These are phyloP conservation scores for Leccinum variicolor DNA, from an alignment of 768 basidiomycete species.

Conservation along the genomic window DNA sequence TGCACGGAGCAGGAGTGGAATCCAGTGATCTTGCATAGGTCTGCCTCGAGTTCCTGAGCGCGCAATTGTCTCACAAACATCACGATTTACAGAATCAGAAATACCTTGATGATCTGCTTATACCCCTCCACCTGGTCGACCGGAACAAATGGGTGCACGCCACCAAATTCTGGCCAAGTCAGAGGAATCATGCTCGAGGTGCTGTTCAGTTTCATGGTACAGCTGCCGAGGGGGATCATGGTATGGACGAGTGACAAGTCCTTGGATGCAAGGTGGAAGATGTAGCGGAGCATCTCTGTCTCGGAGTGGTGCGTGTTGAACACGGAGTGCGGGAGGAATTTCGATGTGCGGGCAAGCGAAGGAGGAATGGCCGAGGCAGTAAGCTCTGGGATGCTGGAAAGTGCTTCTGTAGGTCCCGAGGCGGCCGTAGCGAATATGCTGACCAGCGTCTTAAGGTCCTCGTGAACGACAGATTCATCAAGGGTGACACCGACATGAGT, in stretches of 20 bases:
- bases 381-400: slow-evolving; percentile 47
- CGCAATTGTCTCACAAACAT: slow-evolving; percentile 4
- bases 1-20: slow-evolving; percentile 96
- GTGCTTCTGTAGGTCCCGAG: slow-evolving; percentile 43
- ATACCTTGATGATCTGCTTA: slow-evolving; percentile 70
- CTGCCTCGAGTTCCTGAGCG: slow-evolving; percentile 81
- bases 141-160: slow-evolving; percentile 92
- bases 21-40: slow-evolving; percentile 94
- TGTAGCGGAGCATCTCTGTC: slow-evolving; percentile 97
- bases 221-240: slow-evolving; percentile 95
- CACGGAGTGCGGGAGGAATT: slow-evolving; percentile 80
- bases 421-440: slow-evolving; percentile 77
- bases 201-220: slow-evolving; percentile 98
- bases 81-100: background rate
- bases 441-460: slow-evolving; percentile 72
- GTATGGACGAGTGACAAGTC: slow-evolving; percentile 93
- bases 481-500: slow-evolving; percentile 82
- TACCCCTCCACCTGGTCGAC: slow-evolving; percentile 89
- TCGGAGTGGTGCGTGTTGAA: slow-evolving; percentile 98
- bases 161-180: slow-evolving; percentile 89
- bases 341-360: slow-evolving; percentile 55
- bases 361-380: slow-evolving; percentile 46
- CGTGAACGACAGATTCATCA: slow-evolving; percentile 82
- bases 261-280: slow-evolving; percentile 90
- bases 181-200: slow-evolving; percentile 97